phyloP scores from a whole-genome alignment of 2,329 filamentous ascomycete species.

The Fusarium metavorans region DNA sequence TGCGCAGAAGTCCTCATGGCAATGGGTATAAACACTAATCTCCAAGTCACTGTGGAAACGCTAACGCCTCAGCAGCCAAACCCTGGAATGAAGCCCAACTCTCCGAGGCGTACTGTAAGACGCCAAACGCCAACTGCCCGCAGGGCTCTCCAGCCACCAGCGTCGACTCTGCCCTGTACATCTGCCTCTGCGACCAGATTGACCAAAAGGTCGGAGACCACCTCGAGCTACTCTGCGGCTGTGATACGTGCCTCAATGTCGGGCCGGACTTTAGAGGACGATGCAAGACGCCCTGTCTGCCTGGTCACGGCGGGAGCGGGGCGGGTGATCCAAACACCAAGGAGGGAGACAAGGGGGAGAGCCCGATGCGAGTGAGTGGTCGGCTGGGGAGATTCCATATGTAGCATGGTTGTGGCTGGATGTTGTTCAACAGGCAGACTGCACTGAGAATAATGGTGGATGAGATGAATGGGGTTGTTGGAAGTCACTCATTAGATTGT shows the following conservation, averaged over 20 bases:
- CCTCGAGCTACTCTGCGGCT: constrained; percentile 55
- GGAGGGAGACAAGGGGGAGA: neutral
- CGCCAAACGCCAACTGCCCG: constrained; percentile 51
- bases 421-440: neutral
- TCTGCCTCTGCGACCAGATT: constrained; percentile 52
- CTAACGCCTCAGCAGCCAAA: constrained; percentile 41
- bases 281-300: constrained; percentile 52
- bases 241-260: constrained; percentile 54
- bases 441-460: neutral
- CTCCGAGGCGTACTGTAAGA: constrained; percentile 52
- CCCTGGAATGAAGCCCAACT: constrained; percentile 52
- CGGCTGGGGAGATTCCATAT: constrained; percentile 23
- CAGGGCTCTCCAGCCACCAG: constrained; percentile 46
- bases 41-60: neutral
- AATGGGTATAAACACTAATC: constrained; percentile 46
- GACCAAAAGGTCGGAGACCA: constrained; percentile 49
- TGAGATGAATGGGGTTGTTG: neutral
- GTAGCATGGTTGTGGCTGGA: constrained; percentile 3
- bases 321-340: neutral
- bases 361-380: constrained; percentile 13
- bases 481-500: constrained; percentile 1
- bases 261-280: constrained; percentile 55
- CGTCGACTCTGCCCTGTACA: constrained; percentile 50
- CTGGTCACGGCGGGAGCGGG: constrained; percentile 23
- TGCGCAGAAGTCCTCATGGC: constrained; percentile 54